Evolutionary conservation across 768 basidiomycete genomes (phyloP).

Genomic region (Hemileccinum impolitum): DNA sequence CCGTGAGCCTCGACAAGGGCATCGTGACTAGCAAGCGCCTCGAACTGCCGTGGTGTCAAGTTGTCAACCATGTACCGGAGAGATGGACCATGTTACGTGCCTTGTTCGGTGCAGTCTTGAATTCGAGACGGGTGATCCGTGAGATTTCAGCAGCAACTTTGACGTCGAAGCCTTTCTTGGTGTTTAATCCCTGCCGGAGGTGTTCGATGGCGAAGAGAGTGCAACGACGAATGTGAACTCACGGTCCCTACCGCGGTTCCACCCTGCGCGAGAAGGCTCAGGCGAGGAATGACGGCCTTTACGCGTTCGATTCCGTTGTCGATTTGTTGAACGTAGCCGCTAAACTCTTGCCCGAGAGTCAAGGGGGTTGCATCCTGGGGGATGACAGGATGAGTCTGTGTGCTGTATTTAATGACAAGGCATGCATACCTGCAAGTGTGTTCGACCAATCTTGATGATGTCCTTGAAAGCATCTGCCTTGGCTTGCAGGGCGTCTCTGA

Average conservation of each 20-base stretch:
- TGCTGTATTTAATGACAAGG: not conserved
- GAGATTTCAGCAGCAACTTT: conserved; percentile 91
- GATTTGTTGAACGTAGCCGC: conserved; percentile 95
- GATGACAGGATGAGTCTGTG: not conserved
- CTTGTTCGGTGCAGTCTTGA: conserved; percentile 98
- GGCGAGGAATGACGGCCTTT: conserved; percentile 74
- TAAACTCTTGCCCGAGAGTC: conserved; percentile 98
- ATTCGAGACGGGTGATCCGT: conserved; percentile 84
- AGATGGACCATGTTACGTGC: conserved; percentile 35
- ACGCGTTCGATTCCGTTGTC: conserved; percentile 86
- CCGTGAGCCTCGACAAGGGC: conserved; percentile 97
- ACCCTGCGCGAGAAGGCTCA: conserved; percentile 91
- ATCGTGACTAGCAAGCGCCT: conserved; percentile 97
- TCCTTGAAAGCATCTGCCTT: conserved; percentile 82
- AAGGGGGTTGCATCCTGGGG: conserved; percentile 91
- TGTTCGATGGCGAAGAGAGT: conserved; percentile 5
- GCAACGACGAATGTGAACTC: conserved; percentile 25
- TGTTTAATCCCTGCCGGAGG: conserved; percentile 81
- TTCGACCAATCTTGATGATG: conserved; percentile 98
- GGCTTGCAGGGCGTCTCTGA: conserved; percentile 78
- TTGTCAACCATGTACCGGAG: conserved; percentile 4
- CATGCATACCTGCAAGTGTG: conserved; percentile 74
- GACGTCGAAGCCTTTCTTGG: conserved; percentile 93
- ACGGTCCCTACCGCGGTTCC: conserved; percentile 99
- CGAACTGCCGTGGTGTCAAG: conserved; percentile 59